Evolutionary conservation across 305 asterid species (phyloP), one percentile per base, ranked within the genome.

Genomic region (Solanum hybrid): DNA sequence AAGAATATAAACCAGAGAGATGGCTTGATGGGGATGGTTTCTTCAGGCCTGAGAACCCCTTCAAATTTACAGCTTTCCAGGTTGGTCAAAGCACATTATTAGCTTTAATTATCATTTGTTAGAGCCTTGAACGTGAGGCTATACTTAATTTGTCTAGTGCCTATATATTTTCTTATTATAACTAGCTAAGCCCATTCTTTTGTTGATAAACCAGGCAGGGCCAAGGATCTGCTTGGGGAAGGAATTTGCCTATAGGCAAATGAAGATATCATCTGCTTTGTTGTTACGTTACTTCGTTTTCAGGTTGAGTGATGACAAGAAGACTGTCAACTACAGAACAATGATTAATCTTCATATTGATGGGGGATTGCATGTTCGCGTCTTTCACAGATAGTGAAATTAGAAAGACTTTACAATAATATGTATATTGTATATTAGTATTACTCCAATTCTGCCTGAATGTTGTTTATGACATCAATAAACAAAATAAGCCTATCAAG

Each of bases 1-100:
- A 90, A 79, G 94, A 93, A 29, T 95, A 90, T 87, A 92, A 86
- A 88, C 98, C 98, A 73, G 96, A 95, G 88, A 92, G 98, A 93
- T 95, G 98, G 98, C 93, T 95, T 22, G 92, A 95, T 85, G 92
- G 92, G 40, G 88, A 94, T 79, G 96, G 95, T 56, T 79, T 92
- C 91, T 95, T 94, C 92, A 89, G 34, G 91, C 94, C 75, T 4
- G 93, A 95, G 90, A 95, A 91, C 91, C 94, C 98, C 71, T 95
- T 93, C 91, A 95, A 95, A 89, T 95, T 95, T 86, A 95, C 95
- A 69, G 97, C 98, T 71, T 95, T 95, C 90, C 96, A 95, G 96
- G 29, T 69, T 10, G 75, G 75, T 69, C 15, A 24, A 69, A 86
- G 36, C 29, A 51, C 85, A 9, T 14, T 45, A 4, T 36, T 9